Base-by-base conservation (phyloP, 1,284 basidiomycete genomes). In the Tylopilus orsonianus region DNA sequence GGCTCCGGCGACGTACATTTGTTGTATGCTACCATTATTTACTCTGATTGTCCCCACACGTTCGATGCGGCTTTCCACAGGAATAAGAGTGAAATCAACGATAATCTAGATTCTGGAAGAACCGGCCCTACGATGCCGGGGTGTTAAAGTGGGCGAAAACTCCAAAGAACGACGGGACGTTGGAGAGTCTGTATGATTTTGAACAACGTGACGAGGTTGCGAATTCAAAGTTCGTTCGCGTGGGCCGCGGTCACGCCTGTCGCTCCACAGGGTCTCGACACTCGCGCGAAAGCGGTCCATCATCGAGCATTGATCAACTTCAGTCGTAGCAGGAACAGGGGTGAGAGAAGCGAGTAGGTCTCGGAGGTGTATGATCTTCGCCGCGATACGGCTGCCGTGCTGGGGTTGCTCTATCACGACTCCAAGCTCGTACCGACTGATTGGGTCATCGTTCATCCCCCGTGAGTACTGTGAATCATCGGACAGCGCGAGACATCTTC, bases 281-380 rank as follows among this genome's bases (percentile, higher is more conserved):
- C 43, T 50, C n/a, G 60, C 46, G 9, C 59, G 46, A 27, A 61
- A 52, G 24, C 58, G 56, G 38, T 53, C 35, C 26, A 65, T 44
- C 19, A 62, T 14, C 20, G 58, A 55, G 22, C 16, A 39, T 2
- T 49, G 56, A n/a, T 57, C 48, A 13, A 9, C 27, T 34, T 63
- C 62, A 4, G 51, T 54, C 12, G 60, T 64, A 5, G 59, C 60
- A 12, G 61, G 61, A 29, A 61, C 32, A 16, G 59, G 59, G 4
- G 59, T 16, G 43, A 65, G 62, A 20, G 56, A 22, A 16, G 59
- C 49, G 43, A 49, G 46, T 33, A 50, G 18, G 41, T 51, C 54
- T 43, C 38, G 57, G 33, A 64, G 50, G 44, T 64, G 59, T 27
- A 39, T 7, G 47, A 65, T 57, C 50, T 61, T 61, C 33, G 56